Conservation (phyloP, 1,284 basidiomycete genomes). For the Rhodotorula sp. region DNA sequence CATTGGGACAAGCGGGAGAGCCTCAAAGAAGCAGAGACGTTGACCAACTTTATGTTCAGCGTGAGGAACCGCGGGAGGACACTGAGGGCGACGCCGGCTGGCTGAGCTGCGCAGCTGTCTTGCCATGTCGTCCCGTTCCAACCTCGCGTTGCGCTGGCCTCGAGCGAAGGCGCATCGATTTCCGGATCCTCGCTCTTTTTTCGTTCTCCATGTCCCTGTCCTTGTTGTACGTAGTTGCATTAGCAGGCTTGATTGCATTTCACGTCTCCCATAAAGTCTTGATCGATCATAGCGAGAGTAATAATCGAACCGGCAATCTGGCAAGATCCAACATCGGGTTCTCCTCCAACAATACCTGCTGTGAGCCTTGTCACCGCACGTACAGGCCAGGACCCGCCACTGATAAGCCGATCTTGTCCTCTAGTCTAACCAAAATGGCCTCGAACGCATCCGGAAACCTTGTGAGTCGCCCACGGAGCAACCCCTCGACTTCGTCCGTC, state of each 20-base stretch:
- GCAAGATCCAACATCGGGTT: no score
- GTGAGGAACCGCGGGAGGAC: constrained; percentile 7
- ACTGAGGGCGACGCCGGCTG: constrained; percentile 15
- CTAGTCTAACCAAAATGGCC: not conserved
- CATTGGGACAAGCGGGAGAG: constrained; percentile 41
- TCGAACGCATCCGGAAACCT: constrained; percentile 4
- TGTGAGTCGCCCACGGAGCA: not conserved
- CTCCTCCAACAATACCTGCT: no score
- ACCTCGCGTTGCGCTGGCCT: not conserved
- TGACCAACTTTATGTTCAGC: constrained; percentile 40
- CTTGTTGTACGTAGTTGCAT: no score
- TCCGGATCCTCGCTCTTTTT: no score
- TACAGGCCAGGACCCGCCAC: not conserved
- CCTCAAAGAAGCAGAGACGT: constrained; percentile 40
- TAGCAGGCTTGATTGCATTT: no score
- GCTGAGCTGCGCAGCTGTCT: constrained; percentile 1
- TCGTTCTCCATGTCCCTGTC: no score
- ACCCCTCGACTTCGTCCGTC: not conserved
- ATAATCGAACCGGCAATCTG: no score
- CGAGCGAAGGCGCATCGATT: not conserved
- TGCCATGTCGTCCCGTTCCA: no score
- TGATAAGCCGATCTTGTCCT: not conserved
- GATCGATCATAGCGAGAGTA: no score
- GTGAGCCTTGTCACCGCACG: no score
- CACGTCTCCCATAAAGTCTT: no score